A percentile compares a stretch with the other conserved stretches of the same genome.
Evolutionary conservation across 805 yeast species (phyloP).

Genomic region (Cyberlindnera mycetangii): DNA sequence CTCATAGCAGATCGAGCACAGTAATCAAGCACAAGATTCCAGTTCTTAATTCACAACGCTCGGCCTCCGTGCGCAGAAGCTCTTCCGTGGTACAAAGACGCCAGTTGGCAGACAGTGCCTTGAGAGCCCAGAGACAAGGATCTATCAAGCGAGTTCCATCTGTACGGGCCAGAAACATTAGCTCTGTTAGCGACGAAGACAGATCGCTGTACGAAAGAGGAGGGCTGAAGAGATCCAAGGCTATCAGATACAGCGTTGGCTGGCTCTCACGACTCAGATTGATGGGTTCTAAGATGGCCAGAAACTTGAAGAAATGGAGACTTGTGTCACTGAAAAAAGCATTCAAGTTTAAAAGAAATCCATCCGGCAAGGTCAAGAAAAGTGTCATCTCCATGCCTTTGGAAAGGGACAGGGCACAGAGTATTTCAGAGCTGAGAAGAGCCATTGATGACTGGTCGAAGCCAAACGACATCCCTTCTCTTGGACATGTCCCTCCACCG

Average conservation of each 20-base stretch:
- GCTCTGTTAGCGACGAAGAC: slow-evolving; percentile 12
- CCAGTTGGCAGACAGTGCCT: slow-evolving; percentile 7
- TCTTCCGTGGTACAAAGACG: slow-evolving; percentile 11
- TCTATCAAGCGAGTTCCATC: not conserved
- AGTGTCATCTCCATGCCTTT: slow-evolving; percentile 20
- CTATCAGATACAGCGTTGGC: slow-evolving; percentile 38
- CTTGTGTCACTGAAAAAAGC: slow-evolving; percentile 25
- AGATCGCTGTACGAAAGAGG: slow-evolving; percentile 19
- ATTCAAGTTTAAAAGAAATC: slow-evolving; percentile 15
- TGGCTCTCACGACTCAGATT: slow-evolving; percentile 31
- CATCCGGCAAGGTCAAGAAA: slow-evolving; percentile 6
- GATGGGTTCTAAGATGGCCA: slow-evolving; percentile 27
- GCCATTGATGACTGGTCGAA: slow-evolving; percentile 24
- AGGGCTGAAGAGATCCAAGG: slow-evolving; percentile 32
- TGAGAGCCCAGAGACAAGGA: slow-evolving; percentile 3
- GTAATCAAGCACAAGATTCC: slow-evolving; percentile 3
- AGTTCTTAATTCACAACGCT: not conserved
- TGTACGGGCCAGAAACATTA: not conserved
- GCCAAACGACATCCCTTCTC: slow-evolving; percentile 2
- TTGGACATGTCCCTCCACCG: slow-evolving; percentile 7
- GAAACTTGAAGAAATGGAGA: slow-evolving; percentile 29
- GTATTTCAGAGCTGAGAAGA: slow-evolving; percentile 27
- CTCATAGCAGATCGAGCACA: not conserved
- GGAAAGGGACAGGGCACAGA: slow-evolving; percentile 22
- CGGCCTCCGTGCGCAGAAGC: slow-evolving; percentile 6